A percentile compares a stretch with the other conserved stretches of the same genome.
Evolutionary conservation across 2,329 filamentous ascomycete genomes (phyloP).

Genomic region (Celoporthe dispersa): DNA sequence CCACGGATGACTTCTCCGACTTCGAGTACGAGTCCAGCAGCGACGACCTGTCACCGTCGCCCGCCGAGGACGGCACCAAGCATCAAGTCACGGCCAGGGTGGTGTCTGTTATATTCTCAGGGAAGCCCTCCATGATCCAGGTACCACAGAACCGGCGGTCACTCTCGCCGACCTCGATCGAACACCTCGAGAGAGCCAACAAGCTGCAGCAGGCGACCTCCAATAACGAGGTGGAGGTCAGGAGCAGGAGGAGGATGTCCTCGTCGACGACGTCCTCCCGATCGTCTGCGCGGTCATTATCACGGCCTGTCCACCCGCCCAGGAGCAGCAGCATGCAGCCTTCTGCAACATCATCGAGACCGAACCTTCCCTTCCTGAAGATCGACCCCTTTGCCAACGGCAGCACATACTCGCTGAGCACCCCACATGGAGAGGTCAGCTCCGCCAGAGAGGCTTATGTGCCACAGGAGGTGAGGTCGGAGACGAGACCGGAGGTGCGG

Average conservation of each 20-base stretch:
- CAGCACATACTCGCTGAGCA: constrained; percentile 40
- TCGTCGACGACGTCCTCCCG: constrained; percentile 39
- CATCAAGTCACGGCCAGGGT: constrained; percentile 61
- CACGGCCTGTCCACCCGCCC: constrained; percentile 38
- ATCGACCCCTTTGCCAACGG: constrained; percentile 57
- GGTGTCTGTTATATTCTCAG: constrained; percentile 63
- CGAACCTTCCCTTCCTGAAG: constrained; percentile 53
- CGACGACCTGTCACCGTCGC: constrained; percentile 30
- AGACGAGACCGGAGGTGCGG: too few species aligned
- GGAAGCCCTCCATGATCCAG: constrained; percentile 63
- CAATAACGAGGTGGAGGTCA: constrained; percentile 32
- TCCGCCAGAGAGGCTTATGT: constrained; percentile 27
- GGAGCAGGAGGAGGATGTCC: constrained; percentile 39
- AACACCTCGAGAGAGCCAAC: constrained; percentile 35
- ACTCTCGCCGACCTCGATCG: constrained; percentile 46
- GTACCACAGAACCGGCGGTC: constrained; percentile 49
- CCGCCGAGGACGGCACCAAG: constrained; percentile 41
- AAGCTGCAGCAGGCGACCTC: constrained; percentile 10
- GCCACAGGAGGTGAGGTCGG: constrained; percentile 31
- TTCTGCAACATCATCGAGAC: constrained; percentile 38
- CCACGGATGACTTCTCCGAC: constrained; percentile 63
- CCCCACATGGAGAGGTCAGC: constrained; percentile 24
- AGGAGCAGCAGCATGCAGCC: constrained; percentile 50
- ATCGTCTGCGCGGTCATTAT: constrained; percentile 31
- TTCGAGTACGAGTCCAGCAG: constrained; percentile 48